Evolutionary conservation across 208 protist species (phyloP).

Genomic region (Leishmania braziliensis): DNA sequence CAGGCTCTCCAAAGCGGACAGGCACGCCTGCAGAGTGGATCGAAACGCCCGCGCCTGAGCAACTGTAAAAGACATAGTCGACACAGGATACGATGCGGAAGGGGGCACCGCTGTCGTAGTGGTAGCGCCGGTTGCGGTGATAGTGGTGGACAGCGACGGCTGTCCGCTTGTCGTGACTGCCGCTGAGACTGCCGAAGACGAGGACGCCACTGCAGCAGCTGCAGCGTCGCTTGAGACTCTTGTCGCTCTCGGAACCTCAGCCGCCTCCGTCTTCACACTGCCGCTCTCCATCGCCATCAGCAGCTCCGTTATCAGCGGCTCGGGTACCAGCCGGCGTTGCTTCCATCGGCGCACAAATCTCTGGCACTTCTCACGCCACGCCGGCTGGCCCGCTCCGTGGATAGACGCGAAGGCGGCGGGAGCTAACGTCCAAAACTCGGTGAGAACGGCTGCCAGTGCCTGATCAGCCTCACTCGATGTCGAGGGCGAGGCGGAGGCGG

Average conservation of each 20-base stretch:
- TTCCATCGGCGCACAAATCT: slow-evolving; percentile 66
- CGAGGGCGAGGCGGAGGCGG: background rate
- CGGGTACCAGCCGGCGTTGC: slow-evolving; percentile 36
- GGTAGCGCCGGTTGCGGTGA: background rate
- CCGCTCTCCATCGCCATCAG: slow-evolving; percentile 35
- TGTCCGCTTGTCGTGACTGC: slow-evolving; percentile 1
- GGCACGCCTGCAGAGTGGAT: slow-evolving; percentile 56
- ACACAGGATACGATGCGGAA: background rate
- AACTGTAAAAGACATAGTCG: slow-evolving; percentile 19
- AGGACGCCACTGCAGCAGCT: background rate
- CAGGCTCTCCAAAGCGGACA: slow-evolving; percentile 64
- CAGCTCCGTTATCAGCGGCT: slow-evolving; percentile 28
- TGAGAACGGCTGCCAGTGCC: slow-evolving; percentile 40
- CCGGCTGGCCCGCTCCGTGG: slow-evolving; percentile 23
- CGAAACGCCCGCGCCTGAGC: slow-evolving; percentile 49
- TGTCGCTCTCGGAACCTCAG: background rate
- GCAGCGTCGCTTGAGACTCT: background rate
- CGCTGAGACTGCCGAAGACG: background rate
- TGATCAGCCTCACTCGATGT: slow-evolving; percentile 23
- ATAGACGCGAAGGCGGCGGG: slow-evolving; percentile 30
- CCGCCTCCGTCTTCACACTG: background rate
- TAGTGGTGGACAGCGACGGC: background rate
- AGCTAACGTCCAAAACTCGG: slow-evolving; percentile 58
- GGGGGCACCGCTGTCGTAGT: background rate
- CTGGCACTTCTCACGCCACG: slow-evolving; percentile 56